Base-by-base conservation (phyloP, 1,139 yeast genomes). In the Sugiyamaella neomexicana region DNA sequence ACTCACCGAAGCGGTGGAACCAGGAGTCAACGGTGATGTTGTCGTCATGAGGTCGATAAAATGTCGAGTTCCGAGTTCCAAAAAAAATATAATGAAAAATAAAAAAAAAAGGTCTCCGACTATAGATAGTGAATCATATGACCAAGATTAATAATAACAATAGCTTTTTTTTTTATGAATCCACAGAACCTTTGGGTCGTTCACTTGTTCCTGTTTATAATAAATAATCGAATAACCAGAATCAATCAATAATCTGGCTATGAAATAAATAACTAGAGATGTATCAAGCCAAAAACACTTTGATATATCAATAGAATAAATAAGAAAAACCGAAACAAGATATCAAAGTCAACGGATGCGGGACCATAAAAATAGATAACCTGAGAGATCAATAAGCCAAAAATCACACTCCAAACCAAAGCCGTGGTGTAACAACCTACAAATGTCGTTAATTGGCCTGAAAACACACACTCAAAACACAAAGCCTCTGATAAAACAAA, bases 1-100 rank as follows among this genome's bases (percentile, higher is more conserved):
- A 23, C 42, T 44, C 25, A 49, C 56, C 20, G 56, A 49, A 27
- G 46, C 29, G 46, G 48, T 25, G 27, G 54, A 43, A 29, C 55
- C 53, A 23, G 57, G 54, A 23, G 50, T 45, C 16, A 54, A 37
- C 12, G 60, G 58, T 27, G 60, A 55, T 16, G 61, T 58, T 17
- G 61, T 58, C 37, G 59, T 58, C 60, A 56, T 56, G 46, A 17
- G 46, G 25, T 3, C n/a, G 9, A 44, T 15, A 20, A 20, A 20
- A 20, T 3, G 25, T 20, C 25, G 25, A 20, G 25, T 20, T 20
- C 25, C 25, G n/a, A 9, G 15, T 29, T 25, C 36, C 42, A 50
- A 17, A 42, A 29, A 41, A 34, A 37, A 20, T 20, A 20, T 20
- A 20, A 20, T 20, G 25, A 17, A 27, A 42, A 37, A 27, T 16